Conservation (phyloP, 2,329 filamentous ascomycete genomes). For the Microcyclospora pomicola region DNA sequence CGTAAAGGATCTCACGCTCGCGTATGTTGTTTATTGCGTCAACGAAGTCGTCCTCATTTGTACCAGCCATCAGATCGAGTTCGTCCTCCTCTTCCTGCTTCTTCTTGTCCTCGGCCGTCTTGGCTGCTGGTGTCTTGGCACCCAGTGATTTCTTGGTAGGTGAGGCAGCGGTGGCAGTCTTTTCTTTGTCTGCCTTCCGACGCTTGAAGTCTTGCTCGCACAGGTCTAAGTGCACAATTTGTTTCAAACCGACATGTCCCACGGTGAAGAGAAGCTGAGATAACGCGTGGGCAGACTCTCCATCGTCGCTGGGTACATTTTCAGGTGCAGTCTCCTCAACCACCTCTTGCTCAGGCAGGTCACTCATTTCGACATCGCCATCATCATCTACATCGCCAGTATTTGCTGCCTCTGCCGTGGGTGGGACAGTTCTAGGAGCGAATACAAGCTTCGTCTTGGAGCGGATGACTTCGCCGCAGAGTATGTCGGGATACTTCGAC, state of each 20-base stretch:
- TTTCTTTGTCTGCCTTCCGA: conserved; percentile 74
- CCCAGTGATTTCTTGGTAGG: conserved; percentile 24
- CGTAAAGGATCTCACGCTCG: conserved; percentile 72
- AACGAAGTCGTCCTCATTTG: conserved; percentile 85
- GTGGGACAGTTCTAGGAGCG: conserved; percentile 38
- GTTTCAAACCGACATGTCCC: conserved; percentile 93
- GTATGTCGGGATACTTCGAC: conserved; percentile 81
- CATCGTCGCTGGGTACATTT: conserved; percentile 2
- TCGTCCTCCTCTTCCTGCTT: conserved; percentile 62
- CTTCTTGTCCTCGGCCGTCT: conserved; percentile 37
- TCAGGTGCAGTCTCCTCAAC: conserved; percentile 9
- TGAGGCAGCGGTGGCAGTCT: conserved; percentile 21
- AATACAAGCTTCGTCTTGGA: conserved; percentile 76
- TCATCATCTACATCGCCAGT: conserved; percentile 14
- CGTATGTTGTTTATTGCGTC: conserved; percentile 76
- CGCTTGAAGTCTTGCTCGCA: conserved; percentile 97
- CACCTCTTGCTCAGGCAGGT: conserved; percentile 15
- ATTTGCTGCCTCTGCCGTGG: conserved; percentile 14
- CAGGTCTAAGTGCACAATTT: conserved; percentile 95
- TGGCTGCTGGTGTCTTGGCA: conserved; percentile 14
- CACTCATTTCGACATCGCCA: conserved; percentile 26
- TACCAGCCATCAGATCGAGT: conserved; percentile 89
- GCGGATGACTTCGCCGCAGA: conserved; percentile 82
- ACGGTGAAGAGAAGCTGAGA: conserved; percentile 92
- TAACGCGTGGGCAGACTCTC: conserved; percentile 47